A percentile compares a stretch with the other conserved stretches of the same genome.
These are phyloP conservation scores for Paramarasmius palmivorus DNA, from an alignment of 1,284 basidiomycete species.

Conservation along the genomic window DNA sequence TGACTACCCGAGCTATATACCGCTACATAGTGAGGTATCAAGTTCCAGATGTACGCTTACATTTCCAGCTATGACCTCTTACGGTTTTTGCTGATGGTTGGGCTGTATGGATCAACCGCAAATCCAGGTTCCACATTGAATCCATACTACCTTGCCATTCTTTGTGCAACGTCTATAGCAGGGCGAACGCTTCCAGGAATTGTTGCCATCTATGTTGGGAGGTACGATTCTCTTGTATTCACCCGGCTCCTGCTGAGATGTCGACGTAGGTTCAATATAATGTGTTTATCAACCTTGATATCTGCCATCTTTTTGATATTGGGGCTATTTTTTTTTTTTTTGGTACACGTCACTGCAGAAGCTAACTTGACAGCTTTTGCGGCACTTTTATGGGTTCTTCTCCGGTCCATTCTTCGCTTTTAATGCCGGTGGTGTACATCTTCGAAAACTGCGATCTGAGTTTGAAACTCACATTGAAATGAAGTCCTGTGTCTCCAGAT, in stretches of 20 bases:
- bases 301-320: slow-evolving; percentile 23
- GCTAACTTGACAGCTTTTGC: slow-evolving; percentile 24
- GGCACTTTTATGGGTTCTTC: slow-evolving; percentile 23
- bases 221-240: slow-evolving; percentile 17
- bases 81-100: too few species aligned
- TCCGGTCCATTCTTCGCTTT: slow-evolving; percentile 28
- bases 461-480: background rate
- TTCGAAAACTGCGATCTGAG: background rate
- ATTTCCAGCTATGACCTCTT: too few species aligned
- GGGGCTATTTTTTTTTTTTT: too few species aligned
- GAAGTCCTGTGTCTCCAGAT: slow-evolving; percentile 25
- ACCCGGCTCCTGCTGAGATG: background rate
- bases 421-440: slow-evolving; percentile 19
- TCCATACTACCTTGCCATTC: slow-evolving; percentile 24
- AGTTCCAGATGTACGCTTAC: too few species aligned
- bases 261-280: slow-evolving; percentile 20
- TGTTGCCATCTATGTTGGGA: slow-evolving; percentile 23
- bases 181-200: slow-evolving; percentile 24
- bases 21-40: too few species aligned
- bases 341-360: slow-evolving; percentile 25
- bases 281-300: slow-evolving; percentile 17
- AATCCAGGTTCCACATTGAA: slow-evolving; percentile 19
- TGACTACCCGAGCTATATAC: too few species aligned
- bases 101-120: slow-evolving; percentile 18
- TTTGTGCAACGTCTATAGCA: slow-evolving; percentile 23